Evolutionary conservation across 352 stramenopile species (phyloP), one percentile per base, ranked within the genome.

Genomic region (Pseudoperonospora humuli): DNA sequence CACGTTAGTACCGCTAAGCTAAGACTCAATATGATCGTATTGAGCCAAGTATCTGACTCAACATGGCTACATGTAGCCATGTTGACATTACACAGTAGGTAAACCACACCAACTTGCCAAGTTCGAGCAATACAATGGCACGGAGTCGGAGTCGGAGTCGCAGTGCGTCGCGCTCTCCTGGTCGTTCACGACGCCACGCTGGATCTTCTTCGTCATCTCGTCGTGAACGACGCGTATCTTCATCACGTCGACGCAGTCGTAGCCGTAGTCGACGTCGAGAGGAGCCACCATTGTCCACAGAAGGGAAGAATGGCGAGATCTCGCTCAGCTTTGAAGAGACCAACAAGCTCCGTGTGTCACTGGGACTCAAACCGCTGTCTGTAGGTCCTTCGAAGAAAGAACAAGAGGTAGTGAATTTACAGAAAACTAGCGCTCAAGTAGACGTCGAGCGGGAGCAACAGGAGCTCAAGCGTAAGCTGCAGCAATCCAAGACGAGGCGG

Each of bases 271-370:
- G 50, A 53, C 53, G 37, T 45, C 60, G 38, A 20, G 45, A 52
- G 1, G 50, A 52, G 9, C 35, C 39, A 0, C 10, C 26, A 27
- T 15, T 25, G 7, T n/a, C 53, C 3, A 11, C 48, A 2, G 65
- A 67, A 7, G 71, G 86, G 21, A 80, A 84, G 46, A 84, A 83
- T 33, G 80, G 80, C 25, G 80, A 93, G 53, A 82, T 88, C 35
- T 83, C 74, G 11, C 73, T 90, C 47, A 90, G 71, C 36, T 64
- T 93, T 44, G 77, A 93, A 31, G 80, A 90, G 50, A 93, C 77
- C 23, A 93, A 93, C 59, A 66, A 67, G 27, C 39, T 93, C 40
- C 80, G 80, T 41, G 20, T 65, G 8, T 70, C 71, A 9, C 54
- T 93, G 29, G 80, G 80, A 0, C 57, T 93, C 24, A 93, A 93